Evolutionary conservation across 305 asterid species (phyloP).

Genomic region (Coffea humblotiana): DNA sequence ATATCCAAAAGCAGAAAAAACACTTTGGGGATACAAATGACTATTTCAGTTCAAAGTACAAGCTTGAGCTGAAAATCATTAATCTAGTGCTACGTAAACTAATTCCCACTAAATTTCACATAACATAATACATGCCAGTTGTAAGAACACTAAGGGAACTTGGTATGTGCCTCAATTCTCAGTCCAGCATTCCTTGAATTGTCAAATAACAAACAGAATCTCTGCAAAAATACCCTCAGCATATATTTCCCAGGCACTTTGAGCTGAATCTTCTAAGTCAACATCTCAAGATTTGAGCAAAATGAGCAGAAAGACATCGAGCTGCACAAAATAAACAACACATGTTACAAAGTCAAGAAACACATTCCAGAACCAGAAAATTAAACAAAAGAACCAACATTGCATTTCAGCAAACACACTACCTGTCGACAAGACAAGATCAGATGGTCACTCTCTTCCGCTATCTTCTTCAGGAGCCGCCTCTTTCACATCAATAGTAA

Average conservation of each 20-base stretch:
- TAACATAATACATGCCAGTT: not conserved
- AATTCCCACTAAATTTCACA: not conserved
- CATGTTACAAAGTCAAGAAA: not conserved
- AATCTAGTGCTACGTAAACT: not conserved
- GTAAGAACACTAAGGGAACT: not conserved
- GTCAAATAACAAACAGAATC: not conserved
- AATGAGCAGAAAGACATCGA: not conserved
- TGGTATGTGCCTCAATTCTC: not conserved
- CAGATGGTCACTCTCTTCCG: conserved; percentile 8
- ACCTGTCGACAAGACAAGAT: not conserved
- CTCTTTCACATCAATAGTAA: conserved; percentile 67
- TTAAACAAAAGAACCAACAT: not conserved
- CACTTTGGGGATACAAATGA: not conserved
- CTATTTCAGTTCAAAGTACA: not conserved
- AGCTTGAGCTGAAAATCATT: not conserved
- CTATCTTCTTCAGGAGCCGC: conserved; percentile 32
- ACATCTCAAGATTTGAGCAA: not conserved
- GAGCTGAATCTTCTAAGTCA: not conserved
- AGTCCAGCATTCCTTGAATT: not conserved
- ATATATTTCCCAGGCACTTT: not conserved
- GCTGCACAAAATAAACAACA: not conserved
- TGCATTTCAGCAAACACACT: not conserved
- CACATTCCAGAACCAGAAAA: not conserved
- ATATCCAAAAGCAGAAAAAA: not conserved
- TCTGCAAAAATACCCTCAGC: not conserved